These are phyloP conservation scores for Aristolochia californica DNA, from an alignment of 164 flowering plant genomes.

Conservation along the genomic window DNA sequence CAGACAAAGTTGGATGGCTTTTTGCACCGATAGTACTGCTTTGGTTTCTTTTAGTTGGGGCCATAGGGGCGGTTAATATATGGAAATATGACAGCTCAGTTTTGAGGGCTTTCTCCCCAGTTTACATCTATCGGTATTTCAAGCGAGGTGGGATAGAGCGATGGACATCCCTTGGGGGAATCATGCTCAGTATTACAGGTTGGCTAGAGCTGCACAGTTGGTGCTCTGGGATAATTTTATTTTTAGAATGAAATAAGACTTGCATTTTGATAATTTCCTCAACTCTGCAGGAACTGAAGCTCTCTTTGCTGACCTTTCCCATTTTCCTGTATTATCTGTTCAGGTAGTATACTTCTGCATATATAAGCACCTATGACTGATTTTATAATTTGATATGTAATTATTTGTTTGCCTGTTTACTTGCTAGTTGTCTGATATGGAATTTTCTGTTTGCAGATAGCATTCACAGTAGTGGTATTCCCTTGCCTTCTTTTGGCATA, in stretches of 20 bases:
- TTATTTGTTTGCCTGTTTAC: background rate
- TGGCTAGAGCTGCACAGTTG: background rate
- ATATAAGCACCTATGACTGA: background rate
- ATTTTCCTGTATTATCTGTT: constrained; percentile 80
- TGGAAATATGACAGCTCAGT: constrained; percentile 70
- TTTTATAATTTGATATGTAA: background rate
- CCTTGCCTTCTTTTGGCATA: constrained; percentile 94
- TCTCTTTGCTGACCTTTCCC: constrained; percentile 85
- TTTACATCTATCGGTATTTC: constrained; percentile 64
- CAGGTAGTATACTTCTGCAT: constrained; percentile 21
- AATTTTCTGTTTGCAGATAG: constrained; percentile 25
- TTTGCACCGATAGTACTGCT: constrained; percentile 91
- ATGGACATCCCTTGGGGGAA: constrained; percentile 90
- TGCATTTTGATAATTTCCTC: background rate
- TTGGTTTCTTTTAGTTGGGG: constrained; percentile 91
- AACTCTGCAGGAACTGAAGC: constrained; percentile 83
- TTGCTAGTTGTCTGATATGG: background rate
- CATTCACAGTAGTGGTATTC: constrained; percentile 81
- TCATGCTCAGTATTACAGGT: constrained; percentile 97
- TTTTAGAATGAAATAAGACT: background rate
- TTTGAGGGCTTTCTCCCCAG: constrained; percentile 80
- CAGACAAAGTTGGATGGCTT: constrained; percentile 91
- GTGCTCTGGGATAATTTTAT: background rate
- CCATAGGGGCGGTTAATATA: constrained; percentile 78
- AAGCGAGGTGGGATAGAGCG: constrained; percentile 44